Conservation (phyloP, 768 basidiomycete genomes). For the Hysterangium stoloniferum region DNA sequence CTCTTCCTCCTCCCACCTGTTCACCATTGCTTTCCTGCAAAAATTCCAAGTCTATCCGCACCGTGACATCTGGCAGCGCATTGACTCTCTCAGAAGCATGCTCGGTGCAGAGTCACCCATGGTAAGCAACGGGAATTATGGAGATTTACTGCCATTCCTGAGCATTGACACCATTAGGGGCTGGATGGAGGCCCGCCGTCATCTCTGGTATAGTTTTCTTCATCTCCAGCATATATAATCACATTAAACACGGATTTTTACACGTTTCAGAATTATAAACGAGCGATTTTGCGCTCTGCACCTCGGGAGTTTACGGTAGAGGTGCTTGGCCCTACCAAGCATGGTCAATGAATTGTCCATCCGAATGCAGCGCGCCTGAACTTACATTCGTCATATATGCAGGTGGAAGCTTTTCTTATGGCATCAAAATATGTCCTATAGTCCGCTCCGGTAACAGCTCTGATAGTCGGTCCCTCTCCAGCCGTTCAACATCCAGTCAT, state of each 20-base stretch:
- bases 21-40: not conserved
- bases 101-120: not conserved
- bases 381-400: slow-evolving; percentile 7
- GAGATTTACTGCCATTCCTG: not conserved
- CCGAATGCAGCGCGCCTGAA: not conserved
- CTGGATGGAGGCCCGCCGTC: slow-evolving; percentile 2
- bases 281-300: slow-evolving; percentile 51
- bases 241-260: not conserved
- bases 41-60: not conserved
- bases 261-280: slow-evolving; percentile 43
- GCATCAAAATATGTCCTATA: slow-evolving; percentile 51
- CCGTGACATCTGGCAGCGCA: not conserved
- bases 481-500: slow-evolving; percentile 27
- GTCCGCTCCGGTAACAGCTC: slow-evolving; percentile 10
- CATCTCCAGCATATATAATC: not conserved
- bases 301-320: slow-evolving; percentile 55
- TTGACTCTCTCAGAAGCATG: not conserved
- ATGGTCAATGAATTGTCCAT: slow-evolving; percentile 41
- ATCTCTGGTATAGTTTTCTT: not conserved
- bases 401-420: slow-evolving; percentile 53
- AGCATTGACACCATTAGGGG: not conserved
- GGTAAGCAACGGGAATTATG: not conserved
- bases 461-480: slow-evolving; percentile 24
- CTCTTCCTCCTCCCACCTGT: not conserved
- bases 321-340: slow-evolving; percentile 49